These are phyloP conservation scores for Dryadomyces sulphureus DNA, from an alignment of 2,329 filamentous ascomycete genomes.

Conservation along the genomic window DNA sequence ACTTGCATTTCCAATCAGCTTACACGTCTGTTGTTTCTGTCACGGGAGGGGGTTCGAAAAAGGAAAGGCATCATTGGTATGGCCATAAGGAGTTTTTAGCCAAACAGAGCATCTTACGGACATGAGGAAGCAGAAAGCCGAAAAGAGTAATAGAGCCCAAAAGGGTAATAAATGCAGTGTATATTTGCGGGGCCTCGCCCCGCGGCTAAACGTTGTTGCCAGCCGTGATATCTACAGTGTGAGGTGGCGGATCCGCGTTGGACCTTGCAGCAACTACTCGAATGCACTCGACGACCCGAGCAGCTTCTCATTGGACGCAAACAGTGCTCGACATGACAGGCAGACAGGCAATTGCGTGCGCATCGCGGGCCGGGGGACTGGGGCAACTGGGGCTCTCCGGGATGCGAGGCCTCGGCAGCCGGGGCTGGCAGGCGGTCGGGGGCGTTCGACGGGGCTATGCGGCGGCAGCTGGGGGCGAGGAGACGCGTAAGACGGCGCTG, in stretches of 20 bases:
- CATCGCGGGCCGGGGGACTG: background rate
- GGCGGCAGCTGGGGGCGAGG: background rate
- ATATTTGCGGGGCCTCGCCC: background rate
- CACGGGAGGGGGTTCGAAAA: background rate
- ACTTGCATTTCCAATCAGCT: background rate
- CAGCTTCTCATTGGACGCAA: background rate
- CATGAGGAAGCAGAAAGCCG: background rate
- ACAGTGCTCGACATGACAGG: background rate
- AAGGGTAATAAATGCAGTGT: background rate
- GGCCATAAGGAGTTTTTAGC: no score
- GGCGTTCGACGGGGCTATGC: background rate
- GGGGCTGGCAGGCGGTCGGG: no score
- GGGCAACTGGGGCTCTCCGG: background rate
- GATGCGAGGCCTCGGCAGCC: no score
- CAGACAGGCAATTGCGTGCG: background rate
- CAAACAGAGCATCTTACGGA: no score
- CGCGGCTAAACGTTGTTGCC: background rate
- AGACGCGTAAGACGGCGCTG: conserved; percentile 19
- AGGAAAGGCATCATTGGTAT: background rate
- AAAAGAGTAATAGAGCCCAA: no score
- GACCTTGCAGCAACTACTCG: background rate
- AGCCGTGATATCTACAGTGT: background rate
- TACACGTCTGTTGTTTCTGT: background rate
- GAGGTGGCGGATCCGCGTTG: no score
- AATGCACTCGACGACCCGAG: background rate